These are phyloP conservation scores for Punica granatum DNA, from an alignment of 345 rosid species.

Conservation along the genomic window DNA sequence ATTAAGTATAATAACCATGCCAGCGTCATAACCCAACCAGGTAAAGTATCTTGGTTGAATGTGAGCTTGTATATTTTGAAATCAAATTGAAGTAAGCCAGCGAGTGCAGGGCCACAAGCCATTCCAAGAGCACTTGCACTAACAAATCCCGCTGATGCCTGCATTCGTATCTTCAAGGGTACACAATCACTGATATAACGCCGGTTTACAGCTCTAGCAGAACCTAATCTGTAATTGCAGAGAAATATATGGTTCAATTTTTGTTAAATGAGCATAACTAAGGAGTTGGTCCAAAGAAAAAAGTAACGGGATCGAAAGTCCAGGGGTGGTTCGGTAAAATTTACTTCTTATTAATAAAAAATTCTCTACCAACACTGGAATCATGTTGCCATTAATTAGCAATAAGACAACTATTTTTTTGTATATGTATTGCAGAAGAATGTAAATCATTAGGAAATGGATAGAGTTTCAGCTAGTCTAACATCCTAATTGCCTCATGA, in stretches of 20 bases:
- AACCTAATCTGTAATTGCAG: conserved; percentile 65
- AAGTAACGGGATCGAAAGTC: not conserved
- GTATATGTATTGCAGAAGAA: not conserved
- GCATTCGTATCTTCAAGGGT: conserved; percentile 82
- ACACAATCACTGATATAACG: conserved; percentile 98
- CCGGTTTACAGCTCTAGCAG: conserved; percentile 98
- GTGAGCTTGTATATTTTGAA: conserved; percentile 76
- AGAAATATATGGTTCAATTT: conserved; percentile 12
- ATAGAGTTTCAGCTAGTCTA: not conserved
- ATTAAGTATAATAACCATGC: conserved; percentile 85
- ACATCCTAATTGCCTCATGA: not conserved
- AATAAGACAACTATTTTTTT: not conserved
- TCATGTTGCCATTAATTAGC: not conserved
- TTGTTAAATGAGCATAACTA: not conserved
- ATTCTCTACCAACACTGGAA: not conserved
- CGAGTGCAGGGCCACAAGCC: conserved; percentile 99
- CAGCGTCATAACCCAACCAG: conserved; percentile 97
- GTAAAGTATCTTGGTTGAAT: conserved; percentile 74
- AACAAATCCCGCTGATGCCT: conserved; percentile 98
- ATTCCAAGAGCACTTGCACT: conserved; percentile 99
- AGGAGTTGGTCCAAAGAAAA: not conserved
- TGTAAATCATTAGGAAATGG: not conserved
- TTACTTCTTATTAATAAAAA: too few species aligned
- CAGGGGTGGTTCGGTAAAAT: not conserved
- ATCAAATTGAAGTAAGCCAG: conserved; percentile 83